phyloP scores from a whole-genome alignment of 2,329 filamentous ascomycete species.

The Alternaria alternata region DNA sequence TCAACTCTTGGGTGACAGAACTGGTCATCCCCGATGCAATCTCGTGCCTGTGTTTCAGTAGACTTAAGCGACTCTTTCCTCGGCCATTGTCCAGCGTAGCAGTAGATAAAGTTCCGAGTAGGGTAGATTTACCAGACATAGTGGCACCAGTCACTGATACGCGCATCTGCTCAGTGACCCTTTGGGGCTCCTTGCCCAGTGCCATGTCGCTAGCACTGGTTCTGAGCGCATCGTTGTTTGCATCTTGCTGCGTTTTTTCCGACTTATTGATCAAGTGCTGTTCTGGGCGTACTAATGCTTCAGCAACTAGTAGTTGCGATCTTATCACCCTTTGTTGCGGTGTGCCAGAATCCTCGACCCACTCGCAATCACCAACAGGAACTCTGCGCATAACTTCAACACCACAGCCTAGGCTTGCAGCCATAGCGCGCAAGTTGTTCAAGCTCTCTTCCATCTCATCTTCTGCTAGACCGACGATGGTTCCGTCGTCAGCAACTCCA shows the following conservation, averaged over 20 bases:
- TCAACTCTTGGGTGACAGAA: constrained; percentile 90
- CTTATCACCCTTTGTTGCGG: constrained; percentile 24
- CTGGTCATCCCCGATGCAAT: constrained; percentile 91
- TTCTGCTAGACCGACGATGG: constrained; percentile 83
- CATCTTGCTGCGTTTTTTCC: constrained; percentile 18
- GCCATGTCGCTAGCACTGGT: not conserved
- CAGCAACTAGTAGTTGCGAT: constrained; percentile 80
- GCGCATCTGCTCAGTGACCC: constrained; percentile 71
- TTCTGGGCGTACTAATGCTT: constrained; percentile 82
- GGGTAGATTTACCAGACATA: constrained; percentile 88
- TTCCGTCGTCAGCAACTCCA: constrained; percentile 93
- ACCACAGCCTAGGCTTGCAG: constrained; percentile 85
- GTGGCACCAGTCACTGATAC: constrained; percentile 89
- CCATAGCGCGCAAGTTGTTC: constrained; percentile 86
- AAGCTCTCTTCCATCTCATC: constrained; percentile 95
- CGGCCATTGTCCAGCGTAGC: constrained; percentile 90
- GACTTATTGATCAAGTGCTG: constrained; percentile 37
- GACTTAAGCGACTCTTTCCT: constrained; percentile 85
- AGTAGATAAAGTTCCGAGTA: constrained; percentile 87
- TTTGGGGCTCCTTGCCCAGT: constrained; percentile 12
- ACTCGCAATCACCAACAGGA: constrained; percentile 84
- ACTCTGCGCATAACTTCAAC: constrained; percentile 85
- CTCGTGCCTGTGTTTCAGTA: constrained; percentile 93
- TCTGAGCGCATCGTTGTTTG: not conserved
- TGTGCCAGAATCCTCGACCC: constrained; percentile 61